Base-by-base conservation (phyloP, 2,329 filamentous ascomycete genomes). In the Fusarium clavum region DNA sequence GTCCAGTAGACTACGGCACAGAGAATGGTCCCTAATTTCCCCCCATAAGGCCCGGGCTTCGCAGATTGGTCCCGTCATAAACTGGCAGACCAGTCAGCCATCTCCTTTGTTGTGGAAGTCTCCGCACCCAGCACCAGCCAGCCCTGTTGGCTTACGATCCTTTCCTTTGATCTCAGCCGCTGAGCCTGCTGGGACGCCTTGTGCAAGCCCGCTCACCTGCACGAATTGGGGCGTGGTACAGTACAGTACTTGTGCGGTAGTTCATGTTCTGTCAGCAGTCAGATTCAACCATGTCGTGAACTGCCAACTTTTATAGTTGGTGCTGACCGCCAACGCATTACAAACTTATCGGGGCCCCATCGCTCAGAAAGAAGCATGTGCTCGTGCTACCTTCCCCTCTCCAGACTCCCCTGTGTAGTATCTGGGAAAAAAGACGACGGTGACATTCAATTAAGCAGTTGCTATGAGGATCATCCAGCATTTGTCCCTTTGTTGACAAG, bases 71-170 rank as follows among this genome's bases (percentile, higher is more conserved):
- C 53, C 43, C 61, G 38, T 67, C 64, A 58, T 47, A 40, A 63
- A 43, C 48, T 59, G 34, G 40, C 54, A 47, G 43, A 49, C 67
- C 62, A 71, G 63, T 49, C 25, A 68, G 53, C 67, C 63, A 34
- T 71, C 45, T 41, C 34, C 30, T 62, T 67, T 60, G 27, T 38
- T 29, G 43, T 61, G 29, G 41, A 38, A 57, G 60, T 65, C 66
- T 61, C 71, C 73, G 71, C 69, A 68, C 46, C 66, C 55, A 67
- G 61, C 30, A 32, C 49, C 49, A 53, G 47, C 49, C 49, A 52
- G 49, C 49, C 49, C 34, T 72, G 73, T 63, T 68, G 65, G 73
- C 70, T 75, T 73, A 73, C 65, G 70, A 71, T 71, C 64, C 73
- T 72, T 73, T 66, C 67, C 61, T 27, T 73, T 52, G 45, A 52